A percentile compares a stretch with the other conserved stretches of the same genome.
Evolutionary conservation across 2,329 filamentous ascomycete genomes (phyloP).

Genomic region (Fusarium subtropicale): DNA sequence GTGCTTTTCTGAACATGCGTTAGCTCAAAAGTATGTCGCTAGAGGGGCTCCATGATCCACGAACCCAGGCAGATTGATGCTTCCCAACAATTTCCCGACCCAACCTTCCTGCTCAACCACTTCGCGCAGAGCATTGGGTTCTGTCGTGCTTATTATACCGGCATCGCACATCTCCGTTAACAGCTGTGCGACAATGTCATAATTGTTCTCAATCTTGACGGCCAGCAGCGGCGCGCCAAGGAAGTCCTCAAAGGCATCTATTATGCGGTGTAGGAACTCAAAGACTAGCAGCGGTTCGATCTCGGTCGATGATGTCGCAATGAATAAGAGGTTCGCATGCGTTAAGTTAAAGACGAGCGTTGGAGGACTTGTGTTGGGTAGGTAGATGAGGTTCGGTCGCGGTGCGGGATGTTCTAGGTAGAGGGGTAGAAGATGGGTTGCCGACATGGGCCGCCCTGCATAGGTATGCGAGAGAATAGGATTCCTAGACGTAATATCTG

Average conservation of each 20-base stretch:
- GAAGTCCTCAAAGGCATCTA: slow-evolving; percentile 95
- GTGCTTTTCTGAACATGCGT: slow-evolving; percentile 54
- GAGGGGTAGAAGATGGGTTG: slow-evolving; percentile 81
- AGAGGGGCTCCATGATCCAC: slow-evolving; percentile 25
- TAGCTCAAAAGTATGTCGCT: slow-evolving; percentile 8
- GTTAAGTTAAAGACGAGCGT: slow-evolving; percentile 88
- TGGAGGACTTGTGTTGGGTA: slow-evolving; percentile 83
- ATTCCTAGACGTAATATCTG: slow-evolving; percentile 64
- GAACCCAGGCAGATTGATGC: slow-evolving; percentile 84
- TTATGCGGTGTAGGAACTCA: slow-evolving; percentile 92
- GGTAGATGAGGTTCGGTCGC: slow-evolving; percentile 86
- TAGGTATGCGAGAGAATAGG: slow-evolving; percentile 91
- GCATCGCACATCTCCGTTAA: slow-evolving; percentile 97
- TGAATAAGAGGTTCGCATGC: slow-evolving; percentile 88
- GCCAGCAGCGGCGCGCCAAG: slow-evolving; percentile 87
- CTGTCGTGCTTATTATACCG: slow-evolving; percentile 88
- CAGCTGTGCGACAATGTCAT: slow-evolving; percentile 93
- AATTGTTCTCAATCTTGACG: slow-evolving; percentile 86
- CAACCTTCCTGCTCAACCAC: slow-evolving; percentile 91
- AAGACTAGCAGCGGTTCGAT: slow-evolving; percentile 89
- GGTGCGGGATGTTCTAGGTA: slow-evolving; percentile 86
- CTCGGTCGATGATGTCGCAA: slow-evolving; percentile 86
- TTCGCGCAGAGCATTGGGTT: slow-evolving; percentile 91
- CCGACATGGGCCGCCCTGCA: slow-evolving; percentile 81
- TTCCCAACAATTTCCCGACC: slow-evolving; percentile 88